These are phyloP conservation scores for Trametes sanguinea DNA, from an alignment of 768 basidiomycete species.

Conservation along the genomic window DNA sequence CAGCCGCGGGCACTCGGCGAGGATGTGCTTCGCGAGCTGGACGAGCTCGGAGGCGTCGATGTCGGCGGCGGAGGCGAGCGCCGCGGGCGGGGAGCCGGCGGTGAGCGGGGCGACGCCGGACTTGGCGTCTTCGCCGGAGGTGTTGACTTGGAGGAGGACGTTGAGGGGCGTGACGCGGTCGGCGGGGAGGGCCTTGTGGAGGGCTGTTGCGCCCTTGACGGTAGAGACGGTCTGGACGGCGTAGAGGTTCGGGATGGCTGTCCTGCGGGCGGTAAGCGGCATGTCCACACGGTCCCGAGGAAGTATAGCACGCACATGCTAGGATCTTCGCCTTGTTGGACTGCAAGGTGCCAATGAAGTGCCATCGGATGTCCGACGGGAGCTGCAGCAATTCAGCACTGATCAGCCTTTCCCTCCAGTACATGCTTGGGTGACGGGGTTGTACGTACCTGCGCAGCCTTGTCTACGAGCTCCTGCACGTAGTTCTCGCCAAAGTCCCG, in stretches of 20 bases:
- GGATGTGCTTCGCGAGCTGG: slow-evolving; percentile 68
- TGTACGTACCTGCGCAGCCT: slow-evolving; percentile 48
- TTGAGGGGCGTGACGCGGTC: slow-evolving; percentile 66
- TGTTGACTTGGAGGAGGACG: slow-evolving; percentile 92
- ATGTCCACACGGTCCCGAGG: background rate
- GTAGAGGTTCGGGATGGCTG: slow-evolving; percentile 88
- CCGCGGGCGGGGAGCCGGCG: slow-evolving; percentile 24
- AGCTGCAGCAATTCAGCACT: slow-evolving; percentile 49
- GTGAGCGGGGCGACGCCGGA: slow-evolving; percentile 75
- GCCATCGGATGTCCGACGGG: slow-evolving; percentile 90
- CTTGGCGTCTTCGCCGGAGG: slow-evolving; percentile 89
- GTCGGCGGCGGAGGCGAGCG: slow-evolving; percentile 28
- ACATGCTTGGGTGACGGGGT: background rate
- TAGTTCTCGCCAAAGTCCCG: slow-evolving; percentile 98
- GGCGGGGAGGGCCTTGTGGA: slow-evolving; percentile 69
- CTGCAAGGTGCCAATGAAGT: slow-evolving; percentile 93
- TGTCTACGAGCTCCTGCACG: slow-evolving; percentile 88
- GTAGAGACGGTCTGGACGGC: slow-evolving; percentile 87
- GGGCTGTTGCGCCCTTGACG: slow-evolving; percentile 72
- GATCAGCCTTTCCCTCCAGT: too few relatives aligned
- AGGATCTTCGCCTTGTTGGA: slow-evolving; percentile 92
- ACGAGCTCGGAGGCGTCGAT: slow-evolving; percentile 47
- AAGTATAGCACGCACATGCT: slow-evolving; percentile 56
- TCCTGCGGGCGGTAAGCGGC: background rate
- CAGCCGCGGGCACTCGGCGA: slow-evolving; percentile 72